Evolutionary conservation across 495 filamentous ascomycete species (phyloP).

Genomic region (Penicillium goetzii): DNA sequence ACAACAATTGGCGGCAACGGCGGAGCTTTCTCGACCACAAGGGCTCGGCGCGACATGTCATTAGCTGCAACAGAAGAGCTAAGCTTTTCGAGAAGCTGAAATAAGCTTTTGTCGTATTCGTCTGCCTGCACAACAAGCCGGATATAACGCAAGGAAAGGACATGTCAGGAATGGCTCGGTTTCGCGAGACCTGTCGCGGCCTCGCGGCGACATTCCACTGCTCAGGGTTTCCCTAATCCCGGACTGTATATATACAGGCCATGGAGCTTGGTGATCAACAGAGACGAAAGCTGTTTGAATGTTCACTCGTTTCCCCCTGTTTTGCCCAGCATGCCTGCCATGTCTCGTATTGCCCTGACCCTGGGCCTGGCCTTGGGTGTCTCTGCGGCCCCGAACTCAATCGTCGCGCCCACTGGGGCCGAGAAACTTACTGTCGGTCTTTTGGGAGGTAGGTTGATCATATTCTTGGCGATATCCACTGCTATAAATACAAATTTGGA

Average conservation of each 20-base stretch:
- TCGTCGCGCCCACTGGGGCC: conserved; percentile 18
- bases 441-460: conserved; percentile 22
- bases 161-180: neutral
- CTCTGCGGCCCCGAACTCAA: conserved; percentile 19
- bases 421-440: conserved; percentile 24
- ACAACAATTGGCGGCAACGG: neutral
- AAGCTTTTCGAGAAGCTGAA: conserved; percentile 12
- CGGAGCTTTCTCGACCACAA: conserved; percentile 7
- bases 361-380: conserved; percentile 16
- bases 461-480: neutral
- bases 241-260: conserved; percentile 1
- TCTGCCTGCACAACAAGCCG: neutral
- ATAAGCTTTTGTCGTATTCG: conserved; percentile 5
- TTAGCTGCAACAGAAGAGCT: conserved; percentile 6
- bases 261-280: neutral
- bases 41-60: conserved; percentile 11
- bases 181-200: neutral
- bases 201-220: neutral
- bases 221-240: neutral
- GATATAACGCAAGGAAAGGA: neutral
- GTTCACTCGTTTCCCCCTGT: neutral
- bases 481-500: neutral
- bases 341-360: conserved; percentile 16
- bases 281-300: neutral
- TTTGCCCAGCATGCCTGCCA: conserved; percentile 7